Percentiles rank a stretch among this genome's conserved stretches.
phyloP scores from a whole-genome alignment of 2,329 filamentous ascomycete species.

The Fusarium brachygibbosum region DNA sequence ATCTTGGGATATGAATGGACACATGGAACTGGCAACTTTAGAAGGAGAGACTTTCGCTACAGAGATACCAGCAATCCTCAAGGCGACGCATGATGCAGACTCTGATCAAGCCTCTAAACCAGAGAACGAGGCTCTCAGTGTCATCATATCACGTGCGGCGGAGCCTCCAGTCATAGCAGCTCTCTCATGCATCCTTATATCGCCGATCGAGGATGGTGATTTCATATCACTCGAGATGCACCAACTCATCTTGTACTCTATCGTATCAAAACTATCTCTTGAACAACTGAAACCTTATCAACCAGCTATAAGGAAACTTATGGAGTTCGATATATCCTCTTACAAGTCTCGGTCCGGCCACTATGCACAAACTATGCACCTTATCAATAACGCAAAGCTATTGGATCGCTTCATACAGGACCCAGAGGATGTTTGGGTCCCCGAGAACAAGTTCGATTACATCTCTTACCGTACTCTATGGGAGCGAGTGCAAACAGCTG shows the following conservation, averaged over 20 bases:
- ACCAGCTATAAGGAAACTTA: background rate
- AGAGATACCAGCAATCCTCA: background rate
- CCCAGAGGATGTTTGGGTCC: background rate
- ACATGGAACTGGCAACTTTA: background rate
- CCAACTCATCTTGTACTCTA: background rate
- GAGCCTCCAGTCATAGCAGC: background rate
- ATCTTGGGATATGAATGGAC: background rate
- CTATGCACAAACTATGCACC: background rate
- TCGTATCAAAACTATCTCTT: background rate
- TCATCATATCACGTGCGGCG: background rate
- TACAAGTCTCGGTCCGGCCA: background rate
- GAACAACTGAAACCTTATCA: background rate
- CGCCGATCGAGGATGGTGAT: background rate
- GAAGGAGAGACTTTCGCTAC: background rate
- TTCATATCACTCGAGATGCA: background rate
- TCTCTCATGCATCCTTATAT: background rate
- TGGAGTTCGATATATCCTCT: background rate
- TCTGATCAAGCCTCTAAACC: too few relatives aligned
- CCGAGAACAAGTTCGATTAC: slow-evolving; percentile 3
- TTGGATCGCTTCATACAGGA: background rate
- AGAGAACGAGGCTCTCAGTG: background rate
- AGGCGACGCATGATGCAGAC: background rate
- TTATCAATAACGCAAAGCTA: background rate
- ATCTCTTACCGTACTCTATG: slow-evolving; percentile 1
- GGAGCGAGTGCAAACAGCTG: background rate